These are phyloP conservation scores for Solanum chiquidenum DNA, from an alignment of 257 asterid species.

Conservation along the genomic window DNA sequence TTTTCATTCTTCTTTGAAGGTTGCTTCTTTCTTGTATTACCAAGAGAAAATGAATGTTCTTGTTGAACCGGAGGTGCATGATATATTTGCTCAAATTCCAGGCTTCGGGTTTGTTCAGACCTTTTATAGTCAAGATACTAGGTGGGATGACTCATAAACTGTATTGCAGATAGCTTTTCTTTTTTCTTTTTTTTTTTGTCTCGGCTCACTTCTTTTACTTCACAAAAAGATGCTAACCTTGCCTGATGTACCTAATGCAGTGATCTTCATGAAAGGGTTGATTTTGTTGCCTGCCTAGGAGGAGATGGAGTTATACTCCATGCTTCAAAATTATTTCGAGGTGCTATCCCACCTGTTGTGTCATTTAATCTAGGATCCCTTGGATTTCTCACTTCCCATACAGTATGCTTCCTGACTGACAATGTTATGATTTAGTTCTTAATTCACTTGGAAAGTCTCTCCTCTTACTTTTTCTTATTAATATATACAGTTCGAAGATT, in stretches of 20 bases:
- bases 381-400: slow-evolving; percentile 93
- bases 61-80: slow-evolving; percentile 98
- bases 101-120: slow-evolving; percentile 98
- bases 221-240: slow-evolving; percentile 13
- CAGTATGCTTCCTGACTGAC: slow-evolving; percentile 41
- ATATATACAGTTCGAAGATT: slow-evolving; percentile 58
- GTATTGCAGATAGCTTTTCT: neutral
- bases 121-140: slow-evolving; percentile 94
- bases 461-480: slow-evolving; percentile 5
- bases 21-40: slow-evolving; percentile 78
- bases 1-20: slow-evolving; percentile 38
- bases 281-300: slow-evolving; percentile 96
- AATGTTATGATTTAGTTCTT: neutral
- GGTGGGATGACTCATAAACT: slow-evolving; percentile 35
- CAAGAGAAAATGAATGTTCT: slow-evolving; percentile 92
- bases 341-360: slow-evolving; percentile 97
- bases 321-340: slow-evolving; percentile 91
- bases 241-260: slow-evolving; percentile 32
- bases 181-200: neutral
- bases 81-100: slow-evolving; percentile 84
- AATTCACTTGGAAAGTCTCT: neutral
- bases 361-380: slow-evolving; percentile 98
- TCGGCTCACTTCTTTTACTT: neutral
- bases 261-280: slow-evolving; percentile 95
- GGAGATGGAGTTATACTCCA: slow-evolving; percentile 99